Evolutionary conservation across 768 basidiomycete genomes (phyloP).

Genomic region (Calvatia gigantea): DNA sequence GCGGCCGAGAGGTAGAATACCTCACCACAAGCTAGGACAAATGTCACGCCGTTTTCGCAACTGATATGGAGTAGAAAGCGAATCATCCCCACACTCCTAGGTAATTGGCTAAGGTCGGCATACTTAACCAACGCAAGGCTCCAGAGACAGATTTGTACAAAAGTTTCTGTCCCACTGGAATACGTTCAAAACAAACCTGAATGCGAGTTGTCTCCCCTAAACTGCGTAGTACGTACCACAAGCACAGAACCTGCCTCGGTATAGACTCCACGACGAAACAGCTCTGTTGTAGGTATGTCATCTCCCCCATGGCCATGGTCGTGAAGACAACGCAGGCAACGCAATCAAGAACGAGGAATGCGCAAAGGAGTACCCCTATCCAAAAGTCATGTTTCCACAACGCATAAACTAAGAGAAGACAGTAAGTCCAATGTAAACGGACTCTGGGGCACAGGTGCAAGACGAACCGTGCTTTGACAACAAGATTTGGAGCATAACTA

Average conservation of each 20-base stretch:
- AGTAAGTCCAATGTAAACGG: background rate
- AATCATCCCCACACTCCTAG: no score
- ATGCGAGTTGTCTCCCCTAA: no score
- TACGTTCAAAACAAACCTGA: background rate
- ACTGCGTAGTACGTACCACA: background rate
- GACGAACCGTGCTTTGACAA: conserved; percentile 2
- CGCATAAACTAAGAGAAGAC: background rate
- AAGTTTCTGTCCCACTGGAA: background rate
- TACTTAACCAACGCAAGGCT: background rate
- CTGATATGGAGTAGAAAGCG: background rate
- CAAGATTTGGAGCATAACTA: background rate
- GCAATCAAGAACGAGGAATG: background rate
- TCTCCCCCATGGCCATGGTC: background rate
- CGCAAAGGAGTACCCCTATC: background rate
- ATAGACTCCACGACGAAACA: background rate
- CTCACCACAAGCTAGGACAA: background rate
- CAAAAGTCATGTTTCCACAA: background rate
- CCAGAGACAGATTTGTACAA: background rate
- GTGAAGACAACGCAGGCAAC: background rate
- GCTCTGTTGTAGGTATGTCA: background rate
- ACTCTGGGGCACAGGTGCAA: no score
- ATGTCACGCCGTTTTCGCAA: background rate
- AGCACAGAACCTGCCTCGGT: background rate
- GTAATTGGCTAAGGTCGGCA: background rate
- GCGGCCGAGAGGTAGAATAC: background rate